These are phyloP conservation scores for Benincasa hispida DNA, from an alignment of 306 rosid species.

Conservation along the genomic window DNA sequence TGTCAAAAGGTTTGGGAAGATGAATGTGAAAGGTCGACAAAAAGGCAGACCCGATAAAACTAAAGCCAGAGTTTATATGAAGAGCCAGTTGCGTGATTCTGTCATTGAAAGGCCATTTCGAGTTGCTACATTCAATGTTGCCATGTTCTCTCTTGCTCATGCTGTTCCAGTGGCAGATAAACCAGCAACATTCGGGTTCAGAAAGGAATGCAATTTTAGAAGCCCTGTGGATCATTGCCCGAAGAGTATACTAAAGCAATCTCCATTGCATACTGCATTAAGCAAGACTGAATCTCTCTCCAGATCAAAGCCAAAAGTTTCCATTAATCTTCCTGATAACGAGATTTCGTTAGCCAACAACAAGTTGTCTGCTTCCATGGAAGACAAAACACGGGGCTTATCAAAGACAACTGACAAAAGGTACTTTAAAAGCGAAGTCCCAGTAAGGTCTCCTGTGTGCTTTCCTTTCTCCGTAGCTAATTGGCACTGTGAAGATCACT, in stretches of 20 bases:
- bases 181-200: conserved; percentile 4
- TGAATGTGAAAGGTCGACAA: conserved; percentile 24
- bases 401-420: conserved; percentile 15
- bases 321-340: conserved; percentile 77
- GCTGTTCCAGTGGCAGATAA: conserved; percentile 52
- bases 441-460: conserved; percentile 70
- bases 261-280: conserved; percentile 36
- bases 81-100: conserved; percentile 21
- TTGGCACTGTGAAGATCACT: conserved; percentile 33
- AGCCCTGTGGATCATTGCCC: conserved; percentile 25
- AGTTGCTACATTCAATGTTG: conserved; percentile 72
- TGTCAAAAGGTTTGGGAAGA: conserved; percentile 58
- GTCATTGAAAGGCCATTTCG: conserved; percentile 46
- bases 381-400: conserved; percentile 14
- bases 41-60: conserved; percentile 15
- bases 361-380: conserved; percentile 30
- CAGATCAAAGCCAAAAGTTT: conserved; percentile 57
- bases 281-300: conserved; percentile 21
- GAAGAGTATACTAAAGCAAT: conserved; percentile 66
- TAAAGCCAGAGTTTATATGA: conserved; percentile 14
- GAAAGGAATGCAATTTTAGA: conserved; percentile 11
- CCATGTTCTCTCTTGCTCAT: conserved; percentile 88
- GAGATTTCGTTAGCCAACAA: conserved; percentile 63
- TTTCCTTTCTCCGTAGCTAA: conserved; percentile 38
- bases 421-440: conserved; percentile 34